Percentiles rank a stretch among this genome's conserved stretches.
These are phyloP conservation scores for Starmerella apis DNA, from an alignment of 805 yeast species.

Conservation along the genomic window DNA sequence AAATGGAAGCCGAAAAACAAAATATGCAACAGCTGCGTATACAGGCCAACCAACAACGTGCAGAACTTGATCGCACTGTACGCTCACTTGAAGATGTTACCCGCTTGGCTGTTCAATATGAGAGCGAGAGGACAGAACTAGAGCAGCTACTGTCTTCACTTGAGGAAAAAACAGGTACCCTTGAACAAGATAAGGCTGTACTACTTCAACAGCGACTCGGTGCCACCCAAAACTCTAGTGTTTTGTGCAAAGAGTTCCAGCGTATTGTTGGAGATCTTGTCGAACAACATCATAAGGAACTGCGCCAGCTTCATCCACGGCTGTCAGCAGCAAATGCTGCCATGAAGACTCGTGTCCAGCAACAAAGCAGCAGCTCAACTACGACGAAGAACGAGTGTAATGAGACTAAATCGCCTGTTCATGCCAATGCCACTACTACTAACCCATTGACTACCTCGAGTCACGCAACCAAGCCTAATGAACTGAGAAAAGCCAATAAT, in stretches of 20 bases:
- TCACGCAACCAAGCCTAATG: too few relatives aligned
- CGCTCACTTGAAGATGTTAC: slow-evolving; percentile 32
- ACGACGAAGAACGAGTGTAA: too few relatives aligned
- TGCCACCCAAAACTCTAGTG: slow-evolving; percentile 23
- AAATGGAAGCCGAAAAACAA: slow-evolving; percentile 18
- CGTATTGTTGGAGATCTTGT: slow-evolving; percentile 29
- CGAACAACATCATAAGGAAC: slow-evolving; percentile 26
- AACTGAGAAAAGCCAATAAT: not conserved
- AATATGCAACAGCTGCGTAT: slow-evolving; percentile 27
- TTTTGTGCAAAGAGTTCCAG: slow-evolving; percentile 32
- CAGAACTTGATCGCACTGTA: slow-evolving; percentile 30
- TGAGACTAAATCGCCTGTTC: too few relatives aligned
- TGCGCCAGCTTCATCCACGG: slow-evolving; percentile 22
- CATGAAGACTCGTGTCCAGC: not conserved
- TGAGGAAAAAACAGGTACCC: slow-evolving; percentile 25
- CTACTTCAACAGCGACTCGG: slow-evolving; percentile 15
- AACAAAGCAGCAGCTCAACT: too few relatives aligned
- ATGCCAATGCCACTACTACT: too few relatives aligned
- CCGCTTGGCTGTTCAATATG: slow-evolving; percentile 32
- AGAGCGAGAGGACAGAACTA: slow-evolving; percentile 26
- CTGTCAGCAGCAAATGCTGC: not conserved
- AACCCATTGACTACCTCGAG: too few relatives aligned
- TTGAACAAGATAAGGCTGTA: slow-evolving; percentile 24
- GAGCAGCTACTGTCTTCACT: slow-evolving; percentile 21
- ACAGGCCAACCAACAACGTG: slow-evolving; percentile 28